phyloP scores from a whole-genome alignment of 306 rosid genomes.

The Quercus dentata region DNA sequence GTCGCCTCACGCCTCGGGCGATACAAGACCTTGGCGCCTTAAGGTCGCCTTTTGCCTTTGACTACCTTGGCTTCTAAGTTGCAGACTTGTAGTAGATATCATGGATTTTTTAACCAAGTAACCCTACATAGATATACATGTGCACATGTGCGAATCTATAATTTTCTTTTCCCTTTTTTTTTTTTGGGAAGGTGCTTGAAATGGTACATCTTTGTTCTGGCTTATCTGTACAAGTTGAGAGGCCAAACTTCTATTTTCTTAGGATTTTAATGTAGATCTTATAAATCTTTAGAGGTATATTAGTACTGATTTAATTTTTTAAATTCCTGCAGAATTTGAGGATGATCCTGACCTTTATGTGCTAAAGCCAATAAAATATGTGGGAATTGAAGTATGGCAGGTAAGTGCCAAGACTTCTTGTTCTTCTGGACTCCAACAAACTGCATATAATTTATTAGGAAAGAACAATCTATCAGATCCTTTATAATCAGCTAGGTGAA shows the following conservation, averaged over 20 bases:
- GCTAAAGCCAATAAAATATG: constrained; percentile 83
- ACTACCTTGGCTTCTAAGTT: neutral
- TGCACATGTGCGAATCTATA: neutral
- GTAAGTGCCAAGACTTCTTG: constrained; percentile 30
- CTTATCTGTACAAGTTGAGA: neutral
- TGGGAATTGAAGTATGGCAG: constrained; percentile 99
- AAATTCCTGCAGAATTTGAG: constrained; percentile 72
- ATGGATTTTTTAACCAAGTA: neutral
- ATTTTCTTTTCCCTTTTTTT: neutral
- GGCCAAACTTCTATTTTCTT: neutral
- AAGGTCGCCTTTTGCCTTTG: no score
- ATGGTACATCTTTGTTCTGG: neutral
- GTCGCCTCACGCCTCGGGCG: no score
- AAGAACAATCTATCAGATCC: neutral
- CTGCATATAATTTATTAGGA: neutral
- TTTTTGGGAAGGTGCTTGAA: neutral
- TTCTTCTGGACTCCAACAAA: neutral
- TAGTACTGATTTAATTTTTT: neutral
- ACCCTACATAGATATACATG: neutral
- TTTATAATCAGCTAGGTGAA: neutral
- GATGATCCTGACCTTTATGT: constrained; percentile 89
- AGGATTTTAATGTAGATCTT: neutral
- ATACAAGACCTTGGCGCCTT: no score
- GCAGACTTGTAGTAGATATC: no score
- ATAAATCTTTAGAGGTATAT: constrained; percentile 6